Percentiles rank a stretch among this genome's conserved stretches.
Conservation (phyloP, 805 yeast genomes). For the Candida xyloterini region DNA sequence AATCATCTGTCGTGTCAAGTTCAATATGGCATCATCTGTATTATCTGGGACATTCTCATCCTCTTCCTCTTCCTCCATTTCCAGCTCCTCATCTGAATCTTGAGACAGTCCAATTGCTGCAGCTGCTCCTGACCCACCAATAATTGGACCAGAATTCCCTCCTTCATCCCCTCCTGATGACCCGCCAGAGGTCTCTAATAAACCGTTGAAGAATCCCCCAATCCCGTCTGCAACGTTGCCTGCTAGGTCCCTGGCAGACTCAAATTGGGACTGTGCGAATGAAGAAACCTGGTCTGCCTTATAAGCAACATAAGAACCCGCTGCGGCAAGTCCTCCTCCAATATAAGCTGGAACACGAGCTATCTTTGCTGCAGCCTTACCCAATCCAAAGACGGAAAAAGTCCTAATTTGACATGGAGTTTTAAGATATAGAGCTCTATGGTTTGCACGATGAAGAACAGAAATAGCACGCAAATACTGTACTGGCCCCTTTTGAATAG, state of each 20-base stretch:
- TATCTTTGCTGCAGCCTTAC: constrained; percentile 53
- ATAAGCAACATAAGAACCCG: constrained; percentile 88
- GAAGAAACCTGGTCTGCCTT: constrained; percentile 84
- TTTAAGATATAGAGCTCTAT: constrained; percentile 3
- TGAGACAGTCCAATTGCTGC: constrained; percentile 40
- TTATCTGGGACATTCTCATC: constrained; percentile 34
- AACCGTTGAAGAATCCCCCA: constrained; percentile 33
- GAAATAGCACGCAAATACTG: not conserved
- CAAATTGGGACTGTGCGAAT: constrained; percentile 65
- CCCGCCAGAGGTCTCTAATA: constrained; percentile 23
- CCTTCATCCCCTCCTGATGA: constrained; percentile 32
- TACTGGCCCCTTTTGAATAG: not conserved
- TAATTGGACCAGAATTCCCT: constrained; percentile 33
- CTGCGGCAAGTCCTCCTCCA: constrained; percentile 92
- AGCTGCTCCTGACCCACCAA: constrained; percentile 57
- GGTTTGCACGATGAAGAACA: not conserved
- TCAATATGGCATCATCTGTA: constrained; percentile 78
- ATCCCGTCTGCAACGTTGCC: constrained; percentile 47
- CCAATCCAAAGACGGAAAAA: constrained; percentile 39
- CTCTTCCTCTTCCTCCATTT: constrained; percentile 43
- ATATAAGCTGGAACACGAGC: constrained; percentile 72
- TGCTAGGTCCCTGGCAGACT: constrained; percentile 59
- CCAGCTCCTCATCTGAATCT: constrained; percentile 30
- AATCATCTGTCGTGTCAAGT: constrained; percentile 92
- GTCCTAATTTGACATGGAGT: constrained; percentile 12